Conservation (phyloP, 345 rosid genomes). For the Lenwebbia sp. region DNA sequence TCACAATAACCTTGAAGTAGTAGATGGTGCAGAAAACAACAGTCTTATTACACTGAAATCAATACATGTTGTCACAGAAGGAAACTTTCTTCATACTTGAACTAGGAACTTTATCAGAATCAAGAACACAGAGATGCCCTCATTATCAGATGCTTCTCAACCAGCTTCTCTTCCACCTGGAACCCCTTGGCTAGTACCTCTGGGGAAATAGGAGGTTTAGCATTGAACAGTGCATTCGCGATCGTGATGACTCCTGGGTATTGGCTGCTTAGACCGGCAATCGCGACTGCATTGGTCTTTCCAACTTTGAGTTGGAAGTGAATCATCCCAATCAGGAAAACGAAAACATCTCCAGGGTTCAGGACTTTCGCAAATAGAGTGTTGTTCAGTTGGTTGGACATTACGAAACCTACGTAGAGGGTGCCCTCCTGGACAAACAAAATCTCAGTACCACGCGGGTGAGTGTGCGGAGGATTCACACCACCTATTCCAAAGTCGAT, state of each 20-base stretch:
- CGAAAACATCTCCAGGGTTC: constrained; percentile 14
- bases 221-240: constrained; percentile 1
- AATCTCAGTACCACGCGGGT: constrained; percentile 20
- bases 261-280: constrained; percentile 5
- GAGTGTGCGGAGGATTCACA: constrained; percentile 23
- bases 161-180: not conserved
- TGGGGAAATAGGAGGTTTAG: not conserved
- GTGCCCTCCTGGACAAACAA: constrained; percentile 21
- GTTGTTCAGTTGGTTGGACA: constrained; percentile 15
- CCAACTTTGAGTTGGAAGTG: constrained; percentile 30
- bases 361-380: constrained; percentile 13
- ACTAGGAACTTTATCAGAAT: not conserved
- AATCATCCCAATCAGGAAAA: constrained; percentile 4
- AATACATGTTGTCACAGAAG: not conserved
- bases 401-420: constrained; percentile 22
- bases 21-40: not conserved
- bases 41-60: not conserved
- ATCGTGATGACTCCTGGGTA: constrained; percentile 6
- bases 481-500: constrained; percentile 13
- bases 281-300: constrained; percentile 1
- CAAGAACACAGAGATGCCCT: not conserved
- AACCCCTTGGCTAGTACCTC: constrained; percentile 5
- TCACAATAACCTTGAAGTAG: too few relatives aligned
- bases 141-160: not conserved
- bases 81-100: not conserved